Percentiles rank a stretch among this genome's conserved stretches.
These are phyloP conservation scores for Cucumis sativus DNA, from an alignment of 306 rosid species.

Conservation along the genomic window DNA sequence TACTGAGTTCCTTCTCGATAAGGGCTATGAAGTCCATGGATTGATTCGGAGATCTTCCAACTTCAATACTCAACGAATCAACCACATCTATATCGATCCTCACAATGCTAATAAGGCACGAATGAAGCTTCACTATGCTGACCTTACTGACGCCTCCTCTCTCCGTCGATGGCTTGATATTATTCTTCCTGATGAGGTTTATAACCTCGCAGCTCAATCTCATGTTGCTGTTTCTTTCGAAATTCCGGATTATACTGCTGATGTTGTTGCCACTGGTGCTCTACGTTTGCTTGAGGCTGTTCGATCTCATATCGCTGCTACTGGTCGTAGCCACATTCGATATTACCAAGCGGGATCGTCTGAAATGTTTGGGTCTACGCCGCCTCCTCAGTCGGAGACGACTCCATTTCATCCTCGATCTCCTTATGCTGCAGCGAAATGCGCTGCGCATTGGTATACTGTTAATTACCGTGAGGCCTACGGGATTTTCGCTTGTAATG, in stretches of 20 bases:
- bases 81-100: constrained; percentile 97
- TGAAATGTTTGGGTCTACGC: constrained; percentile 88
- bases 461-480: constrained; percentile 95
- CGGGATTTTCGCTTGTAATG: constrained; percentile 81
- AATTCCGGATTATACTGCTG: constrained; percentile 97
- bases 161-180: constrained; percentile 98
- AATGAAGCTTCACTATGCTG: constrained; percentile 99
- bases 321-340: constrained; percentile 51
- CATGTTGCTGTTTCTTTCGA: constrained; percentile 97
- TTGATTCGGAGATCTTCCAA: constrained; percentile 91
- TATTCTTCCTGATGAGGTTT: constrained; percentile 82
- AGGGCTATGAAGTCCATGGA: constrained; percentile 89
- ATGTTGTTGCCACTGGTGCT: constrained; percentile 92
- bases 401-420: constrained; percentile 94
- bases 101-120: constrained; percentile 93
- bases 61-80: constrained; percentile 93
- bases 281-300: constrained; percentile 90
- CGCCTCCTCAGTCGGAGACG: constrained; percentile 80
- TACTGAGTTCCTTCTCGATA: constrained; percentile 74
- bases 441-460: constrained; percentile 99
- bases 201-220: constrained; percentile 97
- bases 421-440: constrained; percentile 88
- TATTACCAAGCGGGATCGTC: constrained; percentile 98
- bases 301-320: constrained; percentile 68
- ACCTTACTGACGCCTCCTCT: constrained; percentile 92